phyloP scores from a whole-genome alignment of 768 basidiomycete species.

The Rhodotorula babjevae region DNA sequence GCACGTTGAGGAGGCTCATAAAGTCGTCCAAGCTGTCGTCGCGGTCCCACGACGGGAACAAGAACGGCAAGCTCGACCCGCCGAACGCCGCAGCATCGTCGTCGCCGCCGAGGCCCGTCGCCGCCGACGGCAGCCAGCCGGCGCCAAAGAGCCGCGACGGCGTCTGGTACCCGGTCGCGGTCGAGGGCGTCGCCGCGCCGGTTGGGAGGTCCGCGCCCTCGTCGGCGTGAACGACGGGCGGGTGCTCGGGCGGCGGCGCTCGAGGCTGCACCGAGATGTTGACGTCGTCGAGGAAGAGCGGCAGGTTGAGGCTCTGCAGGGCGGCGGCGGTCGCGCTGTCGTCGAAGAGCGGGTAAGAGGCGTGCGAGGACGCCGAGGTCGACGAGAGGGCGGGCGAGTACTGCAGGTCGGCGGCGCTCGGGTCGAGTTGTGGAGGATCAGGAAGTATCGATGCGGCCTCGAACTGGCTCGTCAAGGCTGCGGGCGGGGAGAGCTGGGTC shows the following conservation, averaged over 20 bases:
- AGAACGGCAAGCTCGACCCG: not conserved
- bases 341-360: too few species aligned
- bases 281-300: not conserved
- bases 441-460: not conserved
- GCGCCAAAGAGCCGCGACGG: not conserved
- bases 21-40: not conserved
- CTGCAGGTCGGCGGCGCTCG: not conserved
- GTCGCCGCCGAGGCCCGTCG: not conserved
- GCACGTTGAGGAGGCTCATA: conserved; percentile 3
- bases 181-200: too few species aligned
- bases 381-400: not conserved
- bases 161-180: too few species aligned
- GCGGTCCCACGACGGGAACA: not conserved
- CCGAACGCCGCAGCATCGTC: not conserved
- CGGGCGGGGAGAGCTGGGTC: not conserved
- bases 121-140: too few species aligned
- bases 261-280: too few species aligned
- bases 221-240: too few species aligned
- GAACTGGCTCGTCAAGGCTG: conserved; percentile 8
- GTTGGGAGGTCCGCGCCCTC: too few species aligned
- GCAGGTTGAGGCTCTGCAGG: not conserved
- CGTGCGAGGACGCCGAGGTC: not conserved
- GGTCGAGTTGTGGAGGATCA: not conserved
- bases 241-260: too few species aligned
- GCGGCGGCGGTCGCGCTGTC: not conserved